Percentiles rank a stretch among this genome's conserved stretches.
phyloP scores from a whole-genome alignment of 2,329 filamentous ascomycete genomes.

The Alternaria brassicae region DNA sequence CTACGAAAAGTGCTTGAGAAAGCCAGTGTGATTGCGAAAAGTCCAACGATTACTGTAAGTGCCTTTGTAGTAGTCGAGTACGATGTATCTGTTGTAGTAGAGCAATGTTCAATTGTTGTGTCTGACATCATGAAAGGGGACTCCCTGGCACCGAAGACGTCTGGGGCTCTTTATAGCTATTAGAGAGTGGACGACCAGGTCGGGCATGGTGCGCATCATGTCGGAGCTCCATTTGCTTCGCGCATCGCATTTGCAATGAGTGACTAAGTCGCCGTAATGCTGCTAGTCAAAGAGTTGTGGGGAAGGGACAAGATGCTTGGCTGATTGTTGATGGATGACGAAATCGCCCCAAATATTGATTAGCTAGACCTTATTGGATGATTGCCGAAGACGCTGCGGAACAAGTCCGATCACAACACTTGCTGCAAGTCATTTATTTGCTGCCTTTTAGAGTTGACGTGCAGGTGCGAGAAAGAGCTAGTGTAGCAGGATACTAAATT shows the following conservation, averaged over 20 bases:
- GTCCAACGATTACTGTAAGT: constrained; percentile 38
- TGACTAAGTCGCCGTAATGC: constrained; percentile 39
- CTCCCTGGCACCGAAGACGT: constrained; percentile 11
- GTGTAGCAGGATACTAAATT: not conserved
- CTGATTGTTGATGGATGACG: constrained; percentile 47
- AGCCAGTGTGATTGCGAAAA: constrained; percentile 57
- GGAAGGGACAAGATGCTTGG: not conserved
- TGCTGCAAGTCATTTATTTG: not conserved
- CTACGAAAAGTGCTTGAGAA: constrained; percentile 52
- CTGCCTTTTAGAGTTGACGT: constrained; percentile 9
- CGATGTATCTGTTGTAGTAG: constrained; percentile 22
- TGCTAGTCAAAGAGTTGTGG: constrained; percentile 6
- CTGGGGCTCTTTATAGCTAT: constrained; percentile 38
- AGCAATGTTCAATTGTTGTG: constrained; percentile 27
- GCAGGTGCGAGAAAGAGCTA: constrained; percentile 3
- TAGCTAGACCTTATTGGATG: constrained; percentile 35
- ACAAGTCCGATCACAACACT: not conserved
- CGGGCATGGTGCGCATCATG: constrained; percentile 30
- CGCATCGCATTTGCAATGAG: constrained; percentile 43
- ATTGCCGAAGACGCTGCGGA: constrained; percentile 18
- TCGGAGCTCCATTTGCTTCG: constrained; percentile 30
- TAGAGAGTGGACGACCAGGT: constrained; percentile 28
- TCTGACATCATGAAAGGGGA: constrained; percentile 40
- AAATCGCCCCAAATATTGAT: constrained; percentile 18
- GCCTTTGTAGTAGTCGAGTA: constrained; percentile 34